Conservation (phyloP, 2,329 filamentous ascomycete genomes). For the Fusarium albosuccineum region DNA sequence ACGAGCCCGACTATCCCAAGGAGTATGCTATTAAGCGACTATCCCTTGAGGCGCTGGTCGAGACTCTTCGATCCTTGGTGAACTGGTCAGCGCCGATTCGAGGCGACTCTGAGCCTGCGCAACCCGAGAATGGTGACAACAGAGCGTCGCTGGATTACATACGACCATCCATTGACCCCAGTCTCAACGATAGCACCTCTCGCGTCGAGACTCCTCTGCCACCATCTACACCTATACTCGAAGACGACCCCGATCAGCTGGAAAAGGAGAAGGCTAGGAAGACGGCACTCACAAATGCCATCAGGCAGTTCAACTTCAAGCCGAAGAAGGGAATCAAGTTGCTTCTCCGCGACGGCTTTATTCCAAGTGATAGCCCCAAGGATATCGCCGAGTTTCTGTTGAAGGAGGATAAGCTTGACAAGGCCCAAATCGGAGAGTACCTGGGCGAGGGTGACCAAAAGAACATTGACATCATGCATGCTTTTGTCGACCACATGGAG, state of each 20-base stretch:
- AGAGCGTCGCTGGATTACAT: slow-evolving; percentile 56
- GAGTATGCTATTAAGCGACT: slow-evolving; percentile 94
- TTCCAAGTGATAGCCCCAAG: slow-evolving; percentile 79
- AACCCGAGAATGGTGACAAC: slow-evolving; percentile 50
- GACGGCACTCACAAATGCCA: slow-evolving; percentile 89
- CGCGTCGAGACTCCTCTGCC: slow-evolving; percentile 69
- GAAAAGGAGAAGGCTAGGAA: slow-evolving; percentile 96
- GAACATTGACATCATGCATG: slow-evolving; percentile 98
- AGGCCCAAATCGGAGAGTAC: slow-evolving; percentile 92
- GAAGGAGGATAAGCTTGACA: slow-evolving; percentile 86
- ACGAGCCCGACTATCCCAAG: slow-evolving; percentile 80
- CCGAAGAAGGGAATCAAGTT: slow-evolving; percentile 93
- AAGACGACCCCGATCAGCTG: slow-evolving; percentile 94
- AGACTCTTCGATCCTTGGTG: slow-evolving; percentile 88
- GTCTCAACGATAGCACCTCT: slow-evolving; percentile 70
- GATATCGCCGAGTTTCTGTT: slow-evolving; percentile 89
- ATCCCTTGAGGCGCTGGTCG: slow-evolving; percentile 88
- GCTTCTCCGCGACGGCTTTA: slow-evolving; percentile 87
- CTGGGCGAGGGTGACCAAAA: slow-evolving; percentile 92
- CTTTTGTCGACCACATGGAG: slow-evolving; percentile 96
- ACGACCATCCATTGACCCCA: slow-evolving; percentile 77
- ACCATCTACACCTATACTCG: slow-evolving; percentile 76
- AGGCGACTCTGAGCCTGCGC: slow-evolving; percentile 63
- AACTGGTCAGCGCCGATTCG: slow-evolving; percentile 83
- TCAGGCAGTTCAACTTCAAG: slow-evolving; percentile 97